Conservation (phyloP, 1,284 basidiomycete genomes). For the Ceratobasidium sp. region DNA sequence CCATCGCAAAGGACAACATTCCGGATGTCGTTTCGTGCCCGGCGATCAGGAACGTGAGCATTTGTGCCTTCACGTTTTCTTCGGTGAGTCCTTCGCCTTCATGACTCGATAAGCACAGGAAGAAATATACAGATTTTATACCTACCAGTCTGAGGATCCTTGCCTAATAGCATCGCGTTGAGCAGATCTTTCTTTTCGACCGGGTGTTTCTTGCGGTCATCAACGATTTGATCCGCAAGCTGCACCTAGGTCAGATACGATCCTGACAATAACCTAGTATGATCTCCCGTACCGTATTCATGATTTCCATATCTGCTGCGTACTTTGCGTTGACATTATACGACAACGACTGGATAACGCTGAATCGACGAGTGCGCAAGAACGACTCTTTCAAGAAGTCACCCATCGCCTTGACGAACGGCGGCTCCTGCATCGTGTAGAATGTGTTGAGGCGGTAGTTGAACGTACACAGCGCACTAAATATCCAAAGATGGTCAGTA, state of each 20-base stretch:
- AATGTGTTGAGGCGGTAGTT: conserved; percentile 53
- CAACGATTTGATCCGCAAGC: conserved; percentile 44
- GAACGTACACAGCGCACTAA: conserved; percentile 48
- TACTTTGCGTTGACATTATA: conserved; percentile 44
- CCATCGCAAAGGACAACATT: conserved; percentile 51
- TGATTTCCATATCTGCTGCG: conserved; percentile 48
- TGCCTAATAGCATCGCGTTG: conserved; percentile 53
- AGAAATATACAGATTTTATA: background rate
- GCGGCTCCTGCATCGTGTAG: conserved; percentile 48
- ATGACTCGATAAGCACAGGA: background rate
- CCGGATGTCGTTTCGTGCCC: conserved; percentile 53
- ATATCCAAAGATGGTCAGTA: background rate
- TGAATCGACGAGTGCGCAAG: conserved; percentile 44
- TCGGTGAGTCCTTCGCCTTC: conserved; percentile 50
- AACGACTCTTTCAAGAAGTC: conserved; percentile 48
- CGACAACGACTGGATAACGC: conserved; percentile 46
- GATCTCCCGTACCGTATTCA: conserved; percentile 47
- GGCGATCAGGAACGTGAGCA: conserved; percentile 55
- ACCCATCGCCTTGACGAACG: conserved; percentile 51
- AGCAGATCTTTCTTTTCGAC: conserved; percentile 51
- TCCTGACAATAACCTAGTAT: background rate
- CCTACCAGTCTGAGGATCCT: conserved; percentile 51
- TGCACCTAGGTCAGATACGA: background rate
- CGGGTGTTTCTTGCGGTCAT: conserved; percentile 48
- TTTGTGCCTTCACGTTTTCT: conserved; percentile 50